Conservation (phyloP, 805 yeast genomes). For the Nakazawaea ishiwadae region DNA sequence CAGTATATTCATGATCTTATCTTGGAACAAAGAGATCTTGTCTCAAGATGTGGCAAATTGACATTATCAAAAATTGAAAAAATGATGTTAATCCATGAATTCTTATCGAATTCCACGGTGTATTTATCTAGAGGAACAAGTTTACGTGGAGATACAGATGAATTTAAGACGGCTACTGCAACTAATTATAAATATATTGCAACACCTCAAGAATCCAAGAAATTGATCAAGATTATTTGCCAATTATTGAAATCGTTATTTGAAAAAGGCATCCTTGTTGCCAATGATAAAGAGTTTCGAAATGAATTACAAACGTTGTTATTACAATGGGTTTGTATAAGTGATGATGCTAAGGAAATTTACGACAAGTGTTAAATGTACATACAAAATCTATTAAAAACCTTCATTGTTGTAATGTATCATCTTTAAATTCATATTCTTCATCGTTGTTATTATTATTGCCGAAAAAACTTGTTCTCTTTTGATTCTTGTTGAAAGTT, state of each 20-base stretch:
- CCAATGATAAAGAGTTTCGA: slow-evolving; percentile 47
- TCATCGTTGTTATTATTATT: neutral
- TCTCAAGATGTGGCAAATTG: slow-evolving; percentile 55
- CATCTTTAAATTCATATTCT: neutral
- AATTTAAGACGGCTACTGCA: slow-evolving; percentile 7
- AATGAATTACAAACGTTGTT: slow-evolving; percentile 57
- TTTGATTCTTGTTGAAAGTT: neutral
- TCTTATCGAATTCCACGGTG: slow-evolving; percentile 51
- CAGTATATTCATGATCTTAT: slow-evolving; percentile 61
- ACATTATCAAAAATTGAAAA: slow-evolving; percentile 54
- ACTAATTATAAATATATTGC: slow-evolving; percentile 24
- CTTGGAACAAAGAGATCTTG: slow-evolving; percentile 52
- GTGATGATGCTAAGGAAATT: slow-evolving; percentile 59
- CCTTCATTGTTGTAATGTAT: too few relatives aligned
- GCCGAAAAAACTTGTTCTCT: too few relatives aligned
- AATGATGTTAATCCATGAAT: slow-evolving; percentile 67
- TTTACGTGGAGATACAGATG: slow-evolving; percentile 10
- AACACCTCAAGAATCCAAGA: slow-evolving; percentile 27
- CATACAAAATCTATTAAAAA: too few relatives aligned
- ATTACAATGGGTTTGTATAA: slow-evolving; percentile 58
- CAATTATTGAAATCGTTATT: slow-evolving; percentile 55
- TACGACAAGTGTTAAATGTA: slow-evolving; percentile 22
- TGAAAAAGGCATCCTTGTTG: slow-evolving; percentile 36
- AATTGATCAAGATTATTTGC: slow-evolving; percentile 51
- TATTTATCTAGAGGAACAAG: slow-evolving; percentile 32